Base-by-base conservation (phyloP, 805 yeast genomes). In the Myxozyma vanderwaltii region DNA sequence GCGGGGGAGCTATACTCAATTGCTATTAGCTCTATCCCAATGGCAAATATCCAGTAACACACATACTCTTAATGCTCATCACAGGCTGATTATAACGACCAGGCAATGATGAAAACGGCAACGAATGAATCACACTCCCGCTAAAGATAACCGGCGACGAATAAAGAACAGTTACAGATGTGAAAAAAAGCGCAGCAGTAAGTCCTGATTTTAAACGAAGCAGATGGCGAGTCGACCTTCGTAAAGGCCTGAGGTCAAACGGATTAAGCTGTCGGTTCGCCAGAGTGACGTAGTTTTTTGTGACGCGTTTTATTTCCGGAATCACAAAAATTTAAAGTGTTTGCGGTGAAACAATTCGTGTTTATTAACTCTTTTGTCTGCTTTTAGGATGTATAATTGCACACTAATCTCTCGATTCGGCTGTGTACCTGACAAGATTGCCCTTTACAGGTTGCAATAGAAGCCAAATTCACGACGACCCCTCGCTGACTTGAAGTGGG, bases 1-100 rank as follows among this genome's bases (percentile, higher is more conserved):
- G 78, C 17, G 78, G 77, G 12, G 76, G 71, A 7, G 46, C 63
- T 58, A 27, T 13, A n/a, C n/a, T n/a, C n/a, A n/a, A n/a, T n/a
- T n/a, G n/a, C n/a, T n/a, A n/a, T n/a, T n/a, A n/a, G n/a, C n/a
- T n/a, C n/a, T n/a, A n/a, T n/a, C n/a, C n/a, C n/a, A n/a, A n/a
- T n/a, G n/a, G n/a, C n/a, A n/a, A n/a, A n/a, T n/a, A n/a, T n/a
- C n/a, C n/a, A n/a, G n/a, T n/a, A n/a, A n/a, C n/a, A n/a, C n/a
- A 40, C 56, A 4, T 38, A 58, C 61, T 39, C 17, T 49, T 54
- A 45, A 29, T 31, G 4, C 43, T 29, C 63, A 58, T 58, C 2
- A 48, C 59, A 13, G 59, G 59, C 23, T 49, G 58, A 50, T 43
- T 52, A 6, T 51, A 48, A 13, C 60, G 56, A 29, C 57, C 57